Base-by-base conservation (phyloP, 2,329 filamentous ascomycete genomes). In the Fusarium brachygibbosum region DNA sequence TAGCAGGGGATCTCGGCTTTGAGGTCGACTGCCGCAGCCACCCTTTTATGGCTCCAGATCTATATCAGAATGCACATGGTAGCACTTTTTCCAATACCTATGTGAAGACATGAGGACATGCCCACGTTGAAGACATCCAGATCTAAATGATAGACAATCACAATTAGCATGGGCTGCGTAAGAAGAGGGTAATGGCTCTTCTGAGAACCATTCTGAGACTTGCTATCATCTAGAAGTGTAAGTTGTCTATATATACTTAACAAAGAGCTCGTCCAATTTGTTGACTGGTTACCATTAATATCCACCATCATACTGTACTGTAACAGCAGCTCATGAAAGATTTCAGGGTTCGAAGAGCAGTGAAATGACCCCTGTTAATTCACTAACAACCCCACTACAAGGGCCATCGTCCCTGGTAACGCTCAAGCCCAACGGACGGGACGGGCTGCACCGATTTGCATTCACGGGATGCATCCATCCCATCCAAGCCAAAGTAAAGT, bases 371-470 rank as follows among this genome's bases (percentile, higher is more conserved):
- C 56, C 50, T 35, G 5, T 58, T 14, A 41, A 41, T 32, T 21
- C 42, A 49, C 57, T 23, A 23, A 38, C 1, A 28, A 38, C 56
- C 57, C 48, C 37, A 44, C 60, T 49, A 29, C 17, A 29, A 40
- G n/a, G 34, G 34, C 21, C 49, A 65, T 64, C 40, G 61, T 58
- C 51, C 58, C 58, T 63, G 58, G 58, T 55, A 49, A 63, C 49
- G 41, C 38, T 6, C 29, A 23, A 34, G 21, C 31, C 40, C 31
- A 29, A 48, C 13, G 14, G 41, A 38, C 45, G 40, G 56, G 40
- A 45, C 55, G 21, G 46, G 46, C 48, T 52, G 31, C 31, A 35
- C 41, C 31, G 37, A 46, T 41, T 44, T 35, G 38, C 41, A 63
- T 69, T 51, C 51, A 58, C 52, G 35, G 48, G 29, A 57, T 21